Conservation (phyloP, 1,284 basidiomycete species). For the Entoloma clypeatum region DNA sequence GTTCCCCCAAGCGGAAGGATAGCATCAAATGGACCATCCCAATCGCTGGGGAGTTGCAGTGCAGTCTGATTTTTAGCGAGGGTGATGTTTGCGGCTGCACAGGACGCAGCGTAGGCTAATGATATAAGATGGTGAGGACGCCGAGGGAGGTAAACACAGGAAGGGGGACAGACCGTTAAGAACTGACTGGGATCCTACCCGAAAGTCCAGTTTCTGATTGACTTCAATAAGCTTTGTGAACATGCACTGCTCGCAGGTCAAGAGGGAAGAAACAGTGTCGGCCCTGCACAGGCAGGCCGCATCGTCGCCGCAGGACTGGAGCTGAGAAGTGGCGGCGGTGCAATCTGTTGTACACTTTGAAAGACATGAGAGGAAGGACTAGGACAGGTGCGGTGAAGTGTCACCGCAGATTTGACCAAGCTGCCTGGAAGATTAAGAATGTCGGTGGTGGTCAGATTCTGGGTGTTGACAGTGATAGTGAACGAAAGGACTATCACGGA, state of each 20-base stretch:
- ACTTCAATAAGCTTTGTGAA: conserved; percentile 48
- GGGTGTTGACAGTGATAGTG: conserved; percentile 44
- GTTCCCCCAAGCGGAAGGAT: conserved; percentile 40
- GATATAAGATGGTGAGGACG: conserved; percentile 9
- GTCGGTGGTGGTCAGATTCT: conserved; percentile 38
- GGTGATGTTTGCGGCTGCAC: conserved; percentile 34
- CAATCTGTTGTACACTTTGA: conserved; percentile 47
- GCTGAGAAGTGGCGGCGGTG: conserved; percentile 29
- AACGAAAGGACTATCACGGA: conserved; percentile 41
- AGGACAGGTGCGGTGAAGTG: not conserved
- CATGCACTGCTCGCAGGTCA: conserved; percentile 61
- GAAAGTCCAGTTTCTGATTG: conserved; percentile 46
- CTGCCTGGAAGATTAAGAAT: conserved; percentile 44
- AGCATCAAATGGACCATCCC: conserved; percentile 56
- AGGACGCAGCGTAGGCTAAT: conserved; percentile 49
- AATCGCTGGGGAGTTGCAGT: conserved; percentile 44
- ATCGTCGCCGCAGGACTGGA: conserved; percentile 39
- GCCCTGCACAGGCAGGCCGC: conserved; percentile 50
- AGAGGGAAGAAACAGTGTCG: conserved; percentile 37
- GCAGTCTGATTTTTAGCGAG: conserved; percentile 35
- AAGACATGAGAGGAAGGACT: conserved; percentile 6
- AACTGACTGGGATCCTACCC: conserved; percentile 52
- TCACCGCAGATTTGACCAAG: conserved; percentile 37
- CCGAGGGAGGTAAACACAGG: conserved; percentile 27
- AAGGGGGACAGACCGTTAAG: conserved; percentile 41